phyloP scores from a whole-genome alignment of 441 rosid species.

The Adansonia gregorii region DNA sequence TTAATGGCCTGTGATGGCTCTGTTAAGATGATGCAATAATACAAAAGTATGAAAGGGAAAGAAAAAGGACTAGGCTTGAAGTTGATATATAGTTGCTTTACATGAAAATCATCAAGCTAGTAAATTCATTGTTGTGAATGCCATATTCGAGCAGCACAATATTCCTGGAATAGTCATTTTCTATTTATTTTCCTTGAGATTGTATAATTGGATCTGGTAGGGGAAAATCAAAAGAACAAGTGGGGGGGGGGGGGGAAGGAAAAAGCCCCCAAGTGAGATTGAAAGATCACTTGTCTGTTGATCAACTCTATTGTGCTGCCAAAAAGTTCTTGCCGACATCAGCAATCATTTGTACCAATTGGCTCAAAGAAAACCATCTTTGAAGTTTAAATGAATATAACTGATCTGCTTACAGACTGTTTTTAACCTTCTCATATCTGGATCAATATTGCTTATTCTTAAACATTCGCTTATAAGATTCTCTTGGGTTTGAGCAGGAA shows the following conservation, averaged over 20 bases:
- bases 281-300: neutral
- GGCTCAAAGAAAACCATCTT: neutral
- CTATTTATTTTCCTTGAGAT: neutral
- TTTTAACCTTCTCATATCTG: slow-evolving; percentile 15
- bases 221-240: neutral
- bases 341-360: neutral
- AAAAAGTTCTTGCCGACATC: slow-evolving; percentile 8
- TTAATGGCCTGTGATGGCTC: neutral
- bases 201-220: neutral
- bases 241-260: neutral
- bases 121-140: neutral
- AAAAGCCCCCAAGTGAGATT: neutral
- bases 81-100: slow-evolving; percentile 12
- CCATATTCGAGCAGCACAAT: slow-evolving; percentile 3
- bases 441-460: slow-evolving; percentile 7
- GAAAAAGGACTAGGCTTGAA: slow-evolving; percentile 11
- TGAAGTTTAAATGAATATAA: neutral
- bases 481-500: slow-evolving; percentile 50
- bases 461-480: slow-evolving; percentile 23
- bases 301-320: neutral
- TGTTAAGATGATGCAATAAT: neutral
- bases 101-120: slow-evolving; percentile 16
- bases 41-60: slow-evolving; percentile 2
- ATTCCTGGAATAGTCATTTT: neutral
- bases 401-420: neutral